Evolutionary conservation across 2,329 filamentous ascomycete genomes (phyloP).

Genomic region (Biscogniauxia mediterranea): DNA sequence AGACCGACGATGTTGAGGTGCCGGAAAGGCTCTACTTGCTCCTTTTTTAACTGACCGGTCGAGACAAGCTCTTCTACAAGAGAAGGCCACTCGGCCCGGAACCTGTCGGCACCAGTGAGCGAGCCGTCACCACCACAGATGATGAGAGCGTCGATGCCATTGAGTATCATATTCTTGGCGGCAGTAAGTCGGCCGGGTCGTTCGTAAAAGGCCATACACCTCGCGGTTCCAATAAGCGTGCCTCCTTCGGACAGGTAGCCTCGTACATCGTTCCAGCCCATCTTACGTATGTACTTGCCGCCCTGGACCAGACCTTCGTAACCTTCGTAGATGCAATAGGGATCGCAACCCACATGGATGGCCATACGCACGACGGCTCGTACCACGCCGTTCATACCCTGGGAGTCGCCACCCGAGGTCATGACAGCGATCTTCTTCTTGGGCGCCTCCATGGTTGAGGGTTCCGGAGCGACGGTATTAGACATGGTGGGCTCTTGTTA

Average conservation of each 20-base stretch:
- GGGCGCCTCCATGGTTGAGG: slow-evolving; percentile 39
- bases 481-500: background rate
- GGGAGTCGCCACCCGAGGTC: slow-evolving; percentile 92
- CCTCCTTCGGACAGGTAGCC: slow-evolving; percentile 93
- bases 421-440: slow-evolving; percentile 80
- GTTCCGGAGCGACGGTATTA: slow-evolving; percentile 1
- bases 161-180: slow-evolving; percentile 90
- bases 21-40: slow-evolving; percentile 73
- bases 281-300: slow-evolving; percentile 81
- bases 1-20: slow-evolving; percentile 95
- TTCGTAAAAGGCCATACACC: slow-evolving; percentile 90
- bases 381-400: slow-evolving; percentile 91
- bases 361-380: slow-evolving; percentile 89
- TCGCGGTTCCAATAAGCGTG: slow-evolving; percentile 91
- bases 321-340: slow-evolving; percentile 84
- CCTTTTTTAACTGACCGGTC: slow-evolving; percentile 65
- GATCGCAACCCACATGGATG: slow-evolving; percentile 78
- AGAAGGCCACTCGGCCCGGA: slow-evolving; percentile 88
- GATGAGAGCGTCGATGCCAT: slow-evolving; percentile 92
- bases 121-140: slow-evolving; percentile 97
- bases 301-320: slow-evolving; percentile 94
- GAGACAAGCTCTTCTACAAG: slow-evolving; percentile 81
- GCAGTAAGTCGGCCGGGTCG: slow-evolving; percentile 78
- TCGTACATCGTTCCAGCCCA: slow-evolving; percentile 90
- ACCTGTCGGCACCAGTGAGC: slow-evolving; percentile 91